Percentiles rank a stretch among this genome's conserved stretches.
Conservation (phyloP, 805 yeast species). For the Saccharomycopsis oosterbeekiorum region DNA sequence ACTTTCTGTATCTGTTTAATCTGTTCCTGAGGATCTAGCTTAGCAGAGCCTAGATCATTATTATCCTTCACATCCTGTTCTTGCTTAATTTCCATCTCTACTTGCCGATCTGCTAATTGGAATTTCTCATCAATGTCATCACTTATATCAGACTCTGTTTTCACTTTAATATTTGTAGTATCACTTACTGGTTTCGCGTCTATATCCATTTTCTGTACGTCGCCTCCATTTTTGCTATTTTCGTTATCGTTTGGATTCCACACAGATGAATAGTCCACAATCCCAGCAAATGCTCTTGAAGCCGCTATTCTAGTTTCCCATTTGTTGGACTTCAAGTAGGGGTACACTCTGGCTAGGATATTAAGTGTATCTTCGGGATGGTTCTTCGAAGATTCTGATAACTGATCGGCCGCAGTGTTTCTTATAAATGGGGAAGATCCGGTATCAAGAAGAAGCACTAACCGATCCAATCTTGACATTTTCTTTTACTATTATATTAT, state of each 20-base stretch:
- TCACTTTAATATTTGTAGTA: neutral
- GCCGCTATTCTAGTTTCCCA: constrained; percentile 98
- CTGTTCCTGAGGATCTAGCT: constrained; percentile 19
- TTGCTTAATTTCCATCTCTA: constrained; percentile 14
- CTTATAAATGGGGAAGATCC: constrained; percentile 92
- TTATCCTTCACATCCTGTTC: constrained; percentile 21
- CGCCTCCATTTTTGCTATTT: constrained; percentile 18
- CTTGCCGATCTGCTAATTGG: constrained; percentile 16
- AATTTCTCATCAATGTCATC: neutral
- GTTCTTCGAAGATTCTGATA: constrained; percentile 84
- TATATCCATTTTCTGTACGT: constrained; percentile 5
- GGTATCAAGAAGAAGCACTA: constrained; percentile 57
- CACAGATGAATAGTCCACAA: constrained; percentile 60
- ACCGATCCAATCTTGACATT: constrained; percentile 35
- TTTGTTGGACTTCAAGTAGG: constrained; percentile 67
- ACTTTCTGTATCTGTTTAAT: constrained; percentile 9
- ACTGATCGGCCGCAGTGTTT: constrained; percentile 94
- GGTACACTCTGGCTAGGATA: constrained; percentile 80
- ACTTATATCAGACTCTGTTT: neutral
- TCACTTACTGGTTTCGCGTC: neutral
- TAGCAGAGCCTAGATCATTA: constrained; percentile 21
- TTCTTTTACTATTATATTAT: neutral
- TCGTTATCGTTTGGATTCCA: constrained; percentile 64
- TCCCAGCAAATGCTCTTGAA: constrained; percentile 90
- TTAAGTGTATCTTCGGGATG: constrained; percentile 90